Evolutionary conservation across 2,329 filamentous ascomycete genomes (phyloP), one percentile per base, ranked within the genome.

Genomic region (Colletotrichum brevisporum): DNA sequence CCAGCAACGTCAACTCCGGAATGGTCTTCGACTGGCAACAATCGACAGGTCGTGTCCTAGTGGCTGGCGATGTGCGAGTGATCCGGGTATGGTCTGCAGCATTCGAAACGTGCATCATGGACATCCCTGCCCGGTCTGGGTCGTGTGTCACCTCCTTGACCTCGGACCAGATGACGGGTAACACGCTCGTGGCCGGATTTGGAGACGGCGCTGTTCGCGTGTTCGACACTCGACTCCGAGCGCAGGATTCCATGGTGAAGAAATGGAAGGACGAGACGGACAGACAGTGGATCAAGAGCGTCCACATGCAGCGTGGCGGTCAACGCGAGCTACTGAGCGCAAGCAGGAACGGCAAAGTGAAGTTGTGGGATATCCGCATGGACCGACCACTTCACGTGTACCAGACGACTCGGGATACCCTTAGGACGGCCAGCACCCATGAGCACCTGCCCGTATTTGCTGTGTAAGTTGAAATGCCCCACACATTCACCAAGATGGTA

Each of bases 11-110:
- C 76, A 97, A 97, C 78, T 95, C 95, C 1, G 96, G 96, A 24
- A 92, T 99, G 81, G 95, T 98, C 27, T 97, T 98, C 78, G 95
- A 99, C 79, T 99, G 96, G 96, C 95, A 98, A 79, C 96, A 99
- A 82, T 95, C 97, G n/a, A 94, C 94, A 74, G 96, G 96, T 8
- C 93, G 94, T 70, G 91, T 97, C 8, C 87, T 99, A n/a, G 96
- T 98, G 39, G 96, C 96, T 12, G 96, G 96, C 52, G 96, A 99
- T 78, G 94, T 98, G 62, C 93, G 96, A 67, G 93, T 98, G 41
- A 98, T 99, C 74, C 89, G 95, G 43, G 94, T 98, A 41, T 99
- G 96, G 96, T 96, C 97, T 77, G 95, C 95, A 16, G 94, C 94
- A 8, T 93, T 94, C 51, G 96, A 99, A 84, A 92, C 96, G 45